A percentile compares a stretch with the other conserved stretches of the same genome.
Evolutionary conservation across 1,284 basidiomycete species (phyloP).

Genomic region (Naganishia sp.): DNA sequence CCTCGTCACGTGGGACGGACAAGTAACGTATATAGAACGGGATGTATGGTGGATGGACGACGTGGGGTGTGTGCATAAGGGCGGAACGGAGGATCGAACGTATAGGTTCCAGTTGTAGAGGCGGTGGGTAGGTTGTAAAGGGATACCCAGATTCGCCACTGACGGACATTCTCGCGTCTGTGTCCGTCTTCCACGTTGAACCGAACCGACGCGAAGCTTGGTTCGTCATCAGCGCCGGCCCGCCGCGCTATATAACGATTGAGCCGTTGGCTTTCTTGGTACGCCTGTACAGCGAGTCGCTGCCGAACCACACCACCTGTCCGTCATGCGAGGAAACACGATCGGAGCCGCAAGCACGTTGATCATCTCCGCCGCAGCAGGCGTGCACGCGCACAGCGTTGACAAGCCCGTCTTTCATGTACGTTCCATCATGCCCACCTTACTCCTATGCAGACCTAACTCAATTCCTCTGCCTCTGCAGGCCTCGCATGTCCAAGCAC

Average conservation of each 20-base stretch:
- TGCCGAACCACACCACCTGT: neutral
- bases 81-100: conserved; percentile 30
- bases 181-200: conserved; percentile 9
- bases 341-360: conserved; percentile 48
- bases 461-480: conserved; percentile 46
- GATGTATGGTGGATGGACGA: conserved; percentile 42
- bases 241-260: neutral
- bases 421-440: conserved; percentile 20
- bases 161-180: neutral
- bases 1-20: conserved; percentile 44
- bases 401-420: conserved; percentile 49
- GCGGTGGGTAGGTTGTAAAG: neutral
- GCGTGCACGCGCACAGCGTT: conserved; percentile 35
- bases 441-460: neutral
- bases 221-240: conserved; percentile 8
- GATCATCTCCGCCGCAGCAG: conserved; percentile 46
- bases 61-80: conserved; percentile 37
- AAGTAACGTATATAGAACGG: conserved; percentile 49
- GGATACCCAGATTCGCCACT: neutral
- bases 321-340: conserved; percentile 49
- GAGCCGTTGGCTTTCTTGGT: conserved; percentile 1
- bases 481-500: conserved; percentile 80
- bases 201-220: neutral
- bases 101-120: conserved; percentile 15
- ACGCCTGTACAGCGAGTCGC: neutral